phyloP scores from a whole-genome alignment of 2,329 filamentous ascomycete genomes.

The Aspergillus sp. region DNA sequence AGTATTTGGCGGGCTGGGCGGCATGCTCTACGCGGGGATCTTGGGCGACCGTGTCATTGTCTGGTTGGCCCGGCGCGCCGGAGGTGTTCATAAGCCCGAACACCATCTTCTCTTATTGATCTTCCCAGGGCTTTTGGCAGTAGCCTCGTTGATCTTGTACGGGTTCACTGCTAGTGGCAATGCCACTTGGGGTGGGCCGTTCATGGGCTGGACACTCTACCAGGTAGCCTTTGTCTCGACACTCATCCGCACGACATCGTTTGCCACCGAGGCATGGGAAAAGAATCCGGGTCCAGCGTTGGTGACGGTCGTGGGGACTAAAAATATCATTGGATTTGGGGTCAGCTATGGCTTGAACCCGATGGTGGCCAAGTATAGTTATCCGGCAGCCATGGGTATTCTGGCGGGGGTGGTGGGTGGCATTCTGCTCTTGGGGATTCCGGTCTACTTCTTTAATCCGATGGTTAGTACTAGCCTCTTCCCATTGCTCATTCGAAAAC shows the following conservation, averaged over 20 bases:
- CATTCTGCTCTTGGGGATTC: constrained; percentile 27
- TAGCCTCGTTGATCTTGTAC: constrained; percentile 35
- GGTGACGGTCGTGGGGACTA: constrained; percentile 33
- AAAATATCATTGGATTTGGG: constrained; percentile 32
- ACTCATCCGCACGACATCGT: constrained; percentile 35
- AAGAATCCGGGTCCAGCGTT: constrained; percentile 35
- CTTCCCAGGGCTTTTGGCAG: constrained; percentile 33
- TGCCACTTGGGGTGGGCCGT: constrained; percentile 29
- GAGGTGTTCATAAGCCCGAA: constrained; percentile 39
- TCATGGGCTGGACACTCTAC: constrained; percentile 32
- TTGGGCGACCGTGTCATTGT: constrained; percentile 29
- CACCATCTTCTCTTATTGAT: constrained; percentile 38
- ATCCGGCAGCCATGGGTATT: constrained; percentile 28
- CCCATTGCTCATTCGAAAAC: neutral
- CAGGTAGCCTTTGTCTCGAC: constrained; percentile 30
- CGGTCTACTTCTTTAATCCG: constrained; percentile 29
- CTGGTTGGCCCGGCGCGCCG: constrained; percentile 34
- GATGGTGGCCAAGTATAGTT: constrained; percentile 28
- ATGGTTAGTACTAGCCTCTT: constrained; percentile 15
- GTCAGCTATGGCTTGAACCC: constrained; percentile 32
- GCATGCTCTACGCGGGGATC: constrained; percentile 30
- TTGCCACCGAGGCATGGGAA: constrained; percentile 38
- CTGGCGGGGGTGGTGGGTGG: constrained; percentile 23
- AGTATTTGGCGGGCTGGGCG: constrained; percentile 31
- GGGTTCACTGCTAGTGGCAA: constrained; percentile 31